Evolutionary conservation across 495 filamentous ascomycete genomes (phyloP), one percentile per base, ranked within the genome.

Genomic region (Penicillium atrosanguineum): DNA sequence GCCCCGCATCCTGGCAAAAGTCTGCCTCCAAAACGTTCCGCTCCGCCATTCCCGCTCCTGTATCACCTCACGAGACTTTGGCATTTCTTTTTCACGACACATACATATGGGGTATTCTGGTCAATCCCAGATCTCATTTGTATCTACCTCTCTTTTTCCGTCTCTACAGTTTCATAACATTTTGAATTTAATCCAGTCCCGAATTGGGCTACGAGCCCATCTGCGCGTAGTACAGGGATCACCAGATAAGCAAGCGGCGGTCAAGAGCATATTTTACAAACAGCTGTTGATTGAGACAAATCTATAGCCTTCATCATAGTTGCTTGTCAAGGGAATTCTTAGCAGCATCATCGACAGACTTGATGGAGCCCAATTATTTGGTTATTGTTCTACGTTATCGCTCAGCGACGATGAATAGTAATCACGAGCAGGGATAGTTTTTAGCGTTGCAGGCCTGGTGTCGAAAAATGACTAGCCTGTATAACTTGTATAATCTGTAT

Each of bases 1-100:
- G 53, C 57, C 60, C 60, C 60, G 56, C 60, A 57, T 63, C 38
- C 55, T 49, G 50, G 55, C 58, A 53, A 42, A 42, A 61, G 46
- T 51, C 38, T 53, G 31, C 14, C 31, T 23, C 26, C 14, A 29
- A 40, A 44, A 23, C 37, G 26, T n/a, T 42, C 16, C 34, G 18
- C 40, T 56, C 39, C 46, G 20, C 46, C 46, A 25, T 21, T 26
- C 46, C 46, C 31, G 31, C 46, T 34, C 14, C 4, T 14, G 31
- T 2, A 12, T 14, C 11, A 34, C 11, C 9, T 34, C 31, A 34
- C 31, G 31, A 34, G 31, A 34, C 31, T 9, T 31, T 34, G 8
- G 31, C 9, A 4, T 34, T 34, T 1, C 31, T 12, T 34, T 34
- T 34, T 4, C 1, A 34, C 12, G 11, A 14, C 8, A 11, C 3